Evolutionary conservation across 805 yeast species (phyloP).

Genomic region (Tetrapisispora taiwanensis): DNA sequence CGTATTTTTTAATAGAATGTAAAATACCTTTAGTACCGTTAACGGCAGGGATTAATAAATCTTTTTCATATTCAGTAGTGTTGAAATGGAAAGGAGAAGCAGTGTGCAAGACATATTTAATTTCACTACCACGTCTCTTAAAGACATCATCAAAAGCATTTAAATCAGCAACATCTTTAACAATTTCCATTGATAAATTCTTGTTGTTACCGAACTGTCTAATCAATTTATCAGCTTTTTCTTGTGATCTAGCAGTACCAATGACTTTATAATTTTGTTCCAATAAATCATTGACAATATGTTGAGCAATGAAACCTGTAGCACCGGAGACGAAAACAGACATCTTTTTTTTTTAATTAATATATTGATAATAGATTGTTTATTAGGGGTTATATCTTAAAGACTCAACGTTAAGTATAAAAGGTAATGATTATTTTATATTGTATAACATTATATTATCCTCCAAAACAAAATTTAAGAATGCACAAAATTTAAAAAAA

Average conservation of each 20-base stretch:
- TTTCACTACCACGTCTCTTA: constrained; percentile 31
- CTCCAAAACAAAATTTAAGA: too few species aligned
- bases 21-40: constrained; percentile 43
- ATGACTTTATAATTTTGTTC: constrained; percentile 35
- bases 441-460: too few species aligned
- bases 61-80: constrained; percentile 37
- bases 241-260: constrained; percentile 41
- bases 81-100: constrained; percentile 38
- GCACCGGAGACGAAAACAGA: constrained; percentile 43
- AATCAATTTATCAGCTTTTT: constrained; percentile 34
- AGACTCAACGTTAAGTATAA: too few species aligned
- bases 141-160: constrained; percentile 41
- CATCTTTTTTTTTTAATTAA: constrained; percentile 5
- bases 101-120: constrained; percentile 40
- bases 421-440: too few species aligned
- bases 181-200: constrained; percentile 27
- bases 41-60: constrained; percentile 44
- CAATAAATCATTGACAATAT: constrained; percentile 35
- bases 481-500: too few species aligned
- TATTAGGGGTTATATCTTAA: too few species aligned
- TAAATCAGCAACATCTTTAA: constrained; percentile 26
- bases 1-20: constrained; percentile 33
- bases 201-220: constrained; percentile 24
- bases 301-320: constrained; percentile 45
- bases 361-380: neutral